Conservation (phyloP, 2,329 filamentous ascomycete genomes). For the Calonectria naviculata region DNA sequence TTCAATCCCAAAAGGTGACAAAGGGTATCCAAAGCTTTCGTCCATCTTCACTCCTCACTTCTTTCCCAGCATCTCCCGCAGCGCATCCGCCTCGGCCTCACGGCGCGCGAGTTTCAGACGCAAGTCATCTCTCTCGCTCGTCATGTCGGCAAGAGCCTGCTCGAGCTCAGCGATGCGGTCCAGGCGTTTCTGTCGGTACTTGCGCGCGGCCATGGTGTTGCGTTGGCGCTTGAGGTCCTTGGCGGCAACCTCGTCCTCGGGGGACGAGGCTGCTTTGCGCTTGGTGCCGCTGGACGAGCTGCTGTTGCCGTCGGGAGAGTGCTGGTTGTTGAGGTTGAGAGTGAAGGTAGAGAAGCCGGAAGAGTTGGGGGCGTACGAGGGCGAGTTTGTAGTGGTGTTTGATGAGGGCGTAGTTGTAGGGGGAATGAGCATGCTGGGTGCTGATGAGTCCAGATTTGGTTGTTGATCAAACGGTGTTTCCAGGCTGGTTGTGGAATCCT, state of each 20-base stretch:
- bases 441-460: conserved; percentile 12
- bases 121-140: conserved; percentile 71
- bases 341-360: conserved; percentile 29
- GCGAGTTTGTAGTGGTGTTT: conserved; percentile 26
- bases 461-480: conserved; percentile 29
- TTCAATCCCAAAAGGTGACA: conserved; percentile 15
- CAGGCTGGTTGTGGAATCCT: conserved; percentile 22
- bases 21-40: not conserved
- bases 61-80: conserved; percentile 62
- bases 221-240: conserved; percentile 68
- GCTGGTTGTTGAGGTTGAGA: conserved; percentile 26
- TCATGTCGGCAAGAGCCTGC: conserved; percentile 66
- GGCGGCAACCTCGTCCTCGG: conserved; percentile 36
- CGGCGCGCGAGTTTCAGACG: conserved; percentile 70
- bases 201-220: conserved; percentile 78
- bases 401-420: conserved; percentile 16
- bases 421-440: conserved; percentile 3
- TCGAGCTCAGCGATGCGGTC: conserved; percentile 74
- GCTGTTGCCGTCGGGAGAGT: conserved; percentile 18
- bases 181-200: conserved; percentile 77
- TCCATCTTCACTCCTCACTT: conserved; percentile 27
- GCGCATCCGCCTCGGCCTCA: conserved; percentile 72
- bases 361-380: conserved; percentile 36
- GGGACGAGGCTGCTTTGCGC: conserved; percentile 34
- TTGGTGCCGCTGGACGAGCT: conserved; percentile 20